A percentile compares a stretch with the other conserved stretches of the same genome.
These are phyloP conservation scores for Pseudogymnoascus pannorum DNA, from an alignment of 2,329 filamentous ascomycete species.

Conservation along the genomic window DNA sequence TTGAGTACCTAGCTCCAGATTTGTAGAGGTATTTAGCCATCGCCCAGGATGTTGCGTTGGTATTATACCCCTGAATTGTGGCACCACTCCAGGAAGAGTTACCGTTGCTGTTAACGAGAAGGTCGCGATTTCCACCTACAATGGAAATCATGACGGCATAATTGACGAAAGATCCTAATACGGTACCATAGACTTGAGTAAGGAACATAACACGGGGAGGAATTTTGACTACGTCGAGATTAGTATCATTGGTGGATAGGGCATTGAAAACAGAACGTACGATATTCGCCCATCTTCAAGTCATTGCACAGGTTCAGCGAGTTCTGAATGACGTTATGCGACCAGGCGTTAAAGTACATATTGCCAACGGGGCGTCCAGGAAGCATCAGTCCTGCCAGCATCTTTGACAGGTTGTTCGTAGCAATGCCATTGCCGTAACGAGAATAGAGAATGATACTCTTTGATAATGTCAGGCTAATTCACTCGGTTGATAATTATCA, in stretches of 20 bases:
- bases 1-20: slow-evolving; percentile 34
- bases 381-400: slow-evolving; percentile 42
- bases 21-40: slow-evolving; percentile 48
- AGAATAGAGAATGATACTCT: slow-evolving; percentile 46
- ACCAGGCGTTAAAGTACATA: slow-evolving; percentile 47
- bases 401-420: slow-evolving; percentile 50
- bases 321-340: slow-evolving; percentile 47
- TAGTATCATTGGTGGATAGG: slow-evolving; percentile 14
- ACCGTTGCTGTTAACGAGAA: slow-evolving; percentile 36
- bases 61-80: slow-evolving; percentile 40
- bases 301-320: slow-evolving; percentile 44
- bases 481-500: not conserved
- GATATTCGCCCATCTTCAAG: slow-evolving; percentile 52
- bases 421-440: slow-evolving; percentile 50
- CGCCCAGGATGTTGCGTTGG: slow-evolving; percentile 38
- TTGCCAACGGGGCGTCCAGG: slow-evolving; percentile 35
- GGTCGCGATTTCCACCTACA: slow-evolving; percentile 35
- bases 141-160: slow-evolving; percentile 41
- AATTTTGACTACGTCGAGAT: slow-evolving; percentile 39
- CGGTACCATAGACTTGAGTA: slow-evolving; percentile 37
- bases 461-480: slow-evolving; percentile 14
- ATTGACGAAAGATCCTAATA: slow-evolving; percentile 39
- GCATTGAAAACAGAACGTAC: slow-evolving; percentile 28
- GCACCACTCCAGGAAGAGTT: slow-evolving; percentile 43
- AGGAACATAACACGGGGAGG: slow-evolving; percentile 37